A percentile compares a stretch with the other conserved stretches of the same genome.
phyloP scores from a whole-genome alignment of 768 basidiomycete genomes.

The Podaxis sp. region DNA sequence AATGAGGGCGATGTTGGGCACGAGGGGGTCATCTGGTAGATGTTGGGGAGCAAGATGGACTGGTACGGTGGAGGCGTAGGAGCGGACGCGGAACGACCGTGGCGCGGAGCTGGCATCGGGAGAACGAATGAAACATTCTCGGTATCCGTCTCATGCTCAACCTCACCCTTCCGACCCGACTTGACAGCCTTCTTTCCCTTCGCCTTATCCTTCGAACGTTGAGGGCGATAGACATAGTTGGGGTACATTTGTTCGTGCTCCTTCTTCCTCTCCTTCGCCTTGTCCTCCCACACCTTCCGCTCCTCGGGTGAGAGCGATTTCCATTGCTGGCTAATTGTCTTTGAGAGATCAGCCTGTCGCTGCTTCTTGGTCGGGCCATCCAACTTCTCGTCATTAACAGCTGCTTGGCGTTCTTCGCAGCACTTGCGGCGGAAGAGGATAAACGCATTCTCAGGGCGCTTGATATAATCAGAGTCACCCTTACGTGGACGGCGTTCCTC shows the following conservation, averaged over 20 bases:
- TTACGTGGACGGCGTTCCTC: constrained; percentile 60
- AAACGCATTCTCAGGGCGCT: constrained; percentile 82
- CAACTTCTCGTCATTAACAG: constrained; percentile 45
- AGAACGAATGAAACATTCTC: constrained; percentile 39
- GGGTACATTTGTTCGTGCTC: constrained; percentile 76
- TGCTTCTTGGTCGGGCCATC: constrained; percentile 62
- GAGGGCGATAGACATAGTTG: constrained; percentile 77
- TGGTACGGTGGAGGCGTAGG: constrained; percentile 71
- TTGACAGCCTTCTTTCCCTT: constrained; percentile 38
- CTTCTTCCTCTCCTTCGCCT: constrained; percentile 78
- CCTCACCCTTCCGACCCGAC: constrained; percentile 24
- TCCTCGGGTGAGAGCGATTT: constrained; percentile 65
- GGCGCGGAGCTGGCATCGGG: constrained; percentile 28
- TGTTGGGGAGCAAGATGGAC: constrained; percentile 66
- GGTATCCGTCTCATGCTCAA: constrained; percentile 35
- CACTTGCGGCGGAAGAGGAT: constrained; percentile 81
- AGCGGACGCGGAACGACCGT: constrained; percentile 45
- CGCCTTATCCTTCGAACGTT: constrained; percentile 54
- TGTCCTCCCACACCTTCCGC: constrained; percentile 69
- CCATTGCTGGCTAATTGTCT: constrained; percentile 83
- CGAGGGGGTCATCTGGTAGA: constrained; percentile 52
- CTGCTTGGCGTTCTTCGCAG: constrained; percentile 67
- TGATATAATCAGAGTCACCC: constrained; percentile 83
- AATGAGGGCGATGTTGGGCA: constrained; percentile 64
- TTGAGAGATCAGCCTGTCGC: constrained; percentile 70